Conservation (phyloP, 345 rosid species). For the Eucalyptus fibrosa region DNA sequence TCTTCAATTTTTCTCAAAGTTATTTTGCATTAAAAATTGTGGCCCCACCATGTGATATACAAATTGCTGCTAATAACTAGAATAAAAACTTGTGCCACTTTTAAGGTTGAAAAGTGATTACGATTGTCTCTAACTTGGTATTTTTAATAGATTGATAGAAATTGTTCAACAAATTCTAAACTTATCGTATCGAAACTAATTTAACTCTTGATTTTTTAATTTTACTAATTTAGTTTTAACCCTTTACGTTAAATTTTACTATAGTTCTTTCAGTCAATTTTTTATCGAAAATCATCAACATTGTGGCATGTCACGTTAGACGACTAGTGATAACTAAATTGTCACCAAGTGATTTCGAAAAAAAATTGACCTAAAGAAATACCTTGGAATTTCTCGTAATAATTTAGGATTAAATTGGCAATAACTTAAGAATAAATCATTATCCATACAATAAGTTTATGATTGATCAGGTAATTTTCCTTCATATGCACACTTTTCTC, state of each 20-base stretch:
- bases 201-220: background rate
- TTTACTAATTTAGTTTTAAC: accelerated
- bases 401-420: background rate
- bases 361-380: background rate
- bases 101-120: background rate
- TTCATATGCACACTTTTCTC: background rate
- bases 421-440: background rate
- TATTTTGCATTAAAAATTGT: background rate
- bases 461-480: accelerated
- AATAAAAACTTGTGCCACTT: background rate
- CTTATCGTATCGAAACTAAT: accelerated
- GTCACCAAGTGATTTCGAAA: accelerated
- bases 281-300: accelerated
- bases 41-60: background rate
- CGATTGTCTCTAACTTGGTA: background rate
- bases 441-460: background rate
- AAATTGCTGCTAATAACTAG: background rate
- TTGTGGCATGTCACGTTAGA: background rate
- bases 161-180: background rate
- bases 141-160: background rate
- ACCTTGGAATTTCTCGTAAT: background rate
- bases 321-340: accelerated
- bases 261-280: background rate
- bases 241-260: background rate
- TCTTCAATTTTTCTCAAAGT: background rate